Percentiles rank a stretch among this genome's conserved stretches.
Conservation (phyloP, 805 yeast species). For the Cyberlindnera mycetangii region DNA sequence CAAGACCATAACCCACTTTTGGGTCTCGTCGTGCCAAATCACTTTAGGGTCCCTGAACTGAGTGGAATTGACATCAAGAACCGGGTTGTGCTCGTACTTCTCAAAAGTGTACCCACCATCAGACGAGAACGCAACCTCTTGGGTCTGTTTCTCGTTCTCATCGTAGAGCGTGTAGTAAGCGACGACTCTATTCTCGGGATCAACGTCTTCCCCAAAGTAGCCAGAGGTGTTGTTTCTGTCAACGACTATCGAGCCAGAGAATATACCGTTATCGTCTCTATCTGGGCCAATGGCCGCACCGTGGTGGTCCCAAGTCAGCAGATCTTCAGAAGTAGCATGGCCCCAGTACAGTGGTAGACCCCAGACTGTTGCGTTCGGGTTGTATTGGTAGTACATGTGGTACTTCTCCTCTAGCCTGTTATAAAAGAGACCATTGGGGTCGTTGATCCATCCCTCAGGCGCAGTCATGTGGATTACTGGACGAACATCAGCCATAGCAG, state of each 20-base stretch:
- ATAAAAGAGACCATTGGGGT: conserved; percentile 41
- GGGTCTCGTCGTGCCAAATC: conserved; percentile 31
- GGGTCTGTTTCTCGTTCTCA: conserved; percentile 27
- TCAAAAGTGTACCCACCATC: conserved; percentile 37
- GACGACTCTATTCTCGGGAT: conserved; percentile 33
- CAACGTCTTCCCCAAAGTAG: conserved; percentile 27
- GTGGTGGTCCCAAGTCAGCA: conserved; percentile 33
- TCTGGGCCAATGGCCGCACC: conserved; percentile 32
- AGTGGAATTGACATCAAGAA: conserved; percentile 29
- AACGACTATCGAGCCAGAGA: conserved; percentile 37
- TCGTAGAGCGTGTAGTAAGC: conserved; percentile 35
- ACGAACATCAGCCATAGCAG: not conserved
- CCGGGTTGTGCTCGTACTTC: conserved; percentile 32
- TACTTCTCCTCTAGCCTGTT: conserved; percentile 30
- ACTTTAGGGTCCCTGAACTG: conserved; percentile 38
- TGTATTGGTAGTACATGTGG: conserved; percentile 39
- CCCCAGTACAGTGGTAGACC: conserved; percentile 40
- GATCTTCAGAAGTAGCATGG: conserved; percentile 37
- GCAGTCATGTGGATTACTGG: conserved; percentile 34
- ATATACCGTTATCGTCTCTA: conserved; percentile 31
- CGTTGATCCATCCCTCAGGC: conserved; percentile 38
- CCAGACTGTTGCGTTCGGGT: conserved; percentile 34
- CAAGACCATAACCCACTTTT: conserved; percentile 32
- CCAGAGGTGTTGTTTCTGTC: conserved; percentile 38
- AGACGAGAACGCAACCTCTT: conserved; percentile 33